A percentile compares a stretch with the other conserved stretches of the same genome.
These are phyloP conservation scores for Colletotrichum tabaci DNA, from an alignment of 2,329 filamentous ascomycete species.

Conservation along the genomic window DNA sequence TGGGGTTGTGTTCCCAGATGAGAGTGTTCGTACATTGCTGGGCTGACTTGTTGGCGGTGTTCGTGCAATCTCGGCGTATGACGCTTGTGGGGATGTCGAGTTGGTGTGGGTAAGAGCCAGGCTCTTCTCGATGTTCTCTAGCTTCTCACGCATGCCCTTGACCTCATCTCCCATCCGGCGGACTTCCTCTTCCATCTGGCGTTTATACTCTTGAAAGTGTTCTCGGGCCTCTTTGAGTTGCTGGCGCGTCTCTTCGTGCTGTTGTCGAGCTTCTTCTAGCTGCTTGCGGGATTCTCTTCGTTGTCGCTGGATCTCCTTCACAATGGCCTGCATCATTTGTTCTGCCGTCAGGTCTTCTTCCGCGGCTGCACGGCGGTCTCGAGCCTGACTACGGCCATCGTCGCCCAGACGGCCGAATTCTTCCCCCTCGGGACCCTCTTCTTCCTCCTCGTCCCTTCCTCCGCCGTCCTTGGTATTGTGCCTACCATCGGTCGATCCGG, in stretches of 20 bases:
- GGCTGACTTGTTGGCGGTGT: slow-evolving; percentile 13
- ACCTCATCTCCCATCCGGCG: not conserved
- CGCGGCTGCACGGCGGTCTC: too few species aligned
- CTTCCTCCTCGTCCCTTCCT: not conserved
- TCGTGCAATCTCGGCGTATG: slow-evolving; percentile 13
- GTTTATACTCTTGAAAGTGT: not conserved
- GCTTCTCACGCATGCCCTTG: not conserved
- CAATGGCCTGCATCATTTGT: not conserved
- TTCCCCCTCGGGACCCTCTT: not conserved
- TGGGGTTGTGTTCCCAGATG: not conserved
- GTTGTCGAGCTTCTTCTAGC: not conserved
- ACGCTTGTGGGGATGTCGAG: not conserved
- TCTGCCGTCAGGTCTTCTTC: not conserved
- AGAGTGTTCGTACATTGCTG: slow-evolving; percentile 2
- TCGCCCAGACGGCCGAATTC: not conserved
- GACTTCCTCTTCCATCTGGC: not conserved
- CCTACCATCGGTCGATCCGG: not conserved
- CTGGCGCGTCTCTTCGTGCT: too few species aligned
- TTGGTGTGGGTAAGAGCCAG: not conserved
- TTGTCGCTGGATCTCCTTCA: not conserved
- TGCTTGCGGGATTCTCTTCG: not conserved
- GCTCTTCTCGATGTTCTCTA: not conserved
- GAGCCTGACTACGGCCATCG: too few species aligned
- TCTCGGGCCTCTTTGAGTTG: not conserved
- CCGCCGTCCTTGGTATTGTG: not conserved